Conservation (phyloP, 2,329 filamentous ascomycete genomes). For the Rhytidhysteron rufulum region DNA sequence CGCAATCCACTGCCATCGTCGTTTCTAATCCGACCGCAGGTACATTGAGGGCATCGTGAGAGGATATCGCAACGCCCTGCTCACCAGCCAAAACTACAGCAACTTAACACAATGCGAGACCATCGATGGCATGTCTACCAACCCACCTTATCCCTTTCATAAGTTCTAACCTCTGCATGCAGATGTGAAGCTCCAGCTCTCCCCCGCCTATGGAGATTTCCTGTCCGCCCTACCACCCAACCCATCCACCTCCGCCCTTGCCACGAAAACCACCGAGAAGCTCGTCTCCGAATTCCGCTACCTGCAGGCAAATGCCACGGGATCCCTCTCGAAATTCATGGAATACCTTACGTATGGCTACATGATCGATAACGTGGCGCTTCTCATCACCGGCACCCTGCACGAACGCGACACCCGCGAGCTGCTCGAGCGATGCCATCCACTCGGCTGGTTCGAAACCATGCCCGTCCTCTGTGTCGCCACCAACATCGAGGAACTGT, state of each 20-base stretch:
- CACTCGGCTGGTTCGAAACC: slow-evolving; percentile 97
- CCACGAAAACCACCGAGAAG: slow-evolving; percentile 95
- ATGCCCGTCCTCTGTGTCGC: slow-evolving; percentile 97
- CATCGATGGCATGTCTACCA: slow-evolving; percentile 84
- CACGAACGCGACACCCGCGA: slow-evolving; percentile 97
- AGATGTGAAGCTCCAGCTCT: slow-evolving; percentile 98
- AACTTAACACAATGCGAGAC: slow-evolving; percentile 98
- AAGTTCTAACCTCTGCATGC: too few relatives aligned
- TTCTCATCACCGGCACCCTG: slow-evolving; percentile 94
- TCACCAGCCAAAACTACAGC: slow-evolving; percentile 86
- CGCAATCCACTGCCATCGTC: not conserved
- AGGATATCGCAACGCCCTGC: slow-evolving; percentile 89
- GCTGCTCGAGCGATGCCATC: slow-evolving; percentile 91
- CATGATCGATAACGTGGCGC: slow-evolving; percentile 99
- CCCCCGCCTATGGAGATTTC: slow-evolving; percentile 95
- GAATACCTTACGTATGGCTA: slow-evolving; percentile 98
- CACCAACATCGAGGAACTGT: slow-evolving; percentile 97
- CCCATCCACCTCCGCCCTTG: slow-evolving; percentile 91
- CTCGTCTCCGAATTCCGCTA: slow-evolving; percentile 97
- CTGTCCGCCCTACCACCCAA: slow-evolving; percentile 91
- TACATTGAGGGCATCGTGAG: slow-evolving; percentile 97
- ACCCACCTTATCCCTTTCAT: too few relatives aligned
- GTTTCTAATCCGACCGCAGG: slow-evolving; percentile 46
- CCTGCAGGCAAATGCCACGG: slow-evolving; percentile 87
- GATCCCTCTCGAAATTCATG: slow-evolving; percentile 90